Conservation (phyloP, 306 rosid genomes). For the Benincasa hispida region DNA sequence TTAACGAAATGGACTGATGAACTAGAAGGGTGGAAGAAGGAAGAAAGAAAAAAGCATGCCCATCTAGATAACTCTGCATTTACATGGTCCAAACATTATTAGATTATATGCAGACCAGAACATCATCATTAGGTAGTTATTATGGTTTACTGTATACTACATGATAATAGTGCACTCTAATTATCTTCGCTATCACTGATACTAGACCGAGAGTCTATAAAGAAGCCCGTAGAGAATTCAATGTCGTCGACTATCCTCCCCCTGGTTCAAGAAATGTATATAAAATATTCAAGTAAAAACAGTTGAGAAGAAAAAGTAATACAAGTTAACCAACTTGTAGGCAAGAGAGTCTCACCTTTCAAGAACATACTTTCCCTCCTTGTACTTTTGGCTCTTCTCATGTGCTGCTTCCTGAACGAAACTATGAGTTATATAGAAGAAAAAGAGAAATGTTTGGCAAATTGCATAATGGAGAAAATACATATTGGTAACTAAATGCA, state of each 20-base stretch:
- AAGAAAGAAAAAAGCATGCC: background rate
- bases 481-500: background rate
- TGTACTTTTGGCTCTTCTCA: slow-evolving; percentile 73
- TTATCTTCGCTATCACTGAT: slow-evolving; percentile 66
- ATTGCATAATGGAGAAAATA: background rate
- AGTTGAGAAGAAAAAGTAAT: background rate
- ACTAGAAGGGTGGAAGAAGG: background rate
- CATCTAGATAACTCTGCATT: background rate
- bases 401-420: slow-evolving; percentile 58
- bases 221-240: slow-evolving; percentile 52
- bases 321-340: background rate
- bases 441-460: background rate
- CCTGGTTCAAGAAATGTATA: slow-evolving; percentile 21
- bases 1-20: background rate
- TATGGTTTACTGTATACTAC: background rate
- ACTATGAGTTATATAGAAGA: background rate
- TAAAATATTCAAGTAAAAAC: background rate
- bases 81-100: background rate
- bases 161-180: slow-evolving; percentile 14
- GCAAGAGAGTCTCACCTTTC: slow-evolving; percentile 48
- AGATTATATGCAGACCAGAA: background rate
- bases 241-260: slow-evolving; percentile 66
- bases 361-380: slow-evolving; percentile 88
- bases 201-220: slow-evolving; percentile 34
- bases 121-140: background rate